Evolutionary conservation across 495 filamentous ascomycete species (phyloP).

Genomic region (Articulospora tetracladia): DNA sequence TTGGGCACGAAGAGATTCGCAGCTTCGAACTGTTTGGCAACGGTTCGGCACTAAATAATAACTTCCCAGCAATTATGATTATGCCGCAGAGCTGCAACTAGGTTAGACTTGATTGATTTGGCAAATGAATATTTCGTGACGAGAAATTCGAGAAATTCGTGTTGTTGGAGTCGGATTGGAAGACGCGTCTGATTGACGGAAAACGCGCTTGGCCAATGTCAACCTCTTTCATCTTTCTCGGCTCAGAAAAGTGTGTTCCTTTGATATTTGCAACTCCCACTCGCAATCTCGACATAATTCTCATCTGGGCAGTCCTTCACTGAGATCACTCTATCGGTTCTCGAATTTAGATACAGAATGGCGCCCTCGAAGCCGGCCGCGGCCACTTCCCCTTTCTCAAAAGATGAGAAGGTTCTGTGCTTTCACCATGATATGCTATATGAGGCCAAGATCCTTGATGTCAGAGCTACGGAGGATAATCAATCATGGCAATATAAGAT

Average conservation of each 20-base stretch:
- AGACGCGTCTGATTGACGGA: background rate
- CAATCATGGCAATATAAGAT: slow-evolving; percentile 77
- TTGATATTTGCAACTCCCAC: background rate
- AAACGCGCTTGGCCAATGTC: background rate
- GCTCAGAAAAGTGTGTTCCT: background rate
- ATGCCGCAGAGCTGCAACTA: too few species aligned
- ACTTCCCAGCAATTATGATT: too few species aligned
- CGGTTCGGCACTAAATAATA: too few species aligned
- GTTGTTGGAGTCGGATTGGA: background rate
- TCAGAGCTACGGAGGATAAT: slow-evolving; percentile 59
- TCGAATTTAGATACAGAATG: slow-evolving; percentile 35
- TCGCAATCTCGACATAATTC: too few species aligned
- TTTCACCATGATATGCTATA: slow-evolving; percentile 97
- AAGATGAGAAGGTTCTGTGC: slow-evolving; percentile 92
- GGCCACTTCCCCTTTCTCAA: slow-evolving; percentile 58
- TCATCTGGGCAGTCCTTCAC: too few species aligned
- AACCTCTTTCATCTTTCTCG: background rate
- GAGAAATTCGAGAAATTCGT: background rate
- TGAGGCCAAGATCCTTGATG: slow-evolving; percentile 91
- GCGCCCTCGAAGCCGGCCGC: slow-evolving; percentile 46
- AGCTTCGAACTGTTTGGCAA: too few species aligned
- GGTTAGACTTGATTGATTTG: background rate
- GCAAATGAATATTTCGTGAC: background rate
- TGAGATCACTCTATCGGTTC: too few species aligned
- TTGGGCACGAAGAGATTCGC: background rate